phyloP scores from a whole-genome alignment of 1,139 yeast genomes.

The Hemisphaericaspora xylanilytica region DNA sequence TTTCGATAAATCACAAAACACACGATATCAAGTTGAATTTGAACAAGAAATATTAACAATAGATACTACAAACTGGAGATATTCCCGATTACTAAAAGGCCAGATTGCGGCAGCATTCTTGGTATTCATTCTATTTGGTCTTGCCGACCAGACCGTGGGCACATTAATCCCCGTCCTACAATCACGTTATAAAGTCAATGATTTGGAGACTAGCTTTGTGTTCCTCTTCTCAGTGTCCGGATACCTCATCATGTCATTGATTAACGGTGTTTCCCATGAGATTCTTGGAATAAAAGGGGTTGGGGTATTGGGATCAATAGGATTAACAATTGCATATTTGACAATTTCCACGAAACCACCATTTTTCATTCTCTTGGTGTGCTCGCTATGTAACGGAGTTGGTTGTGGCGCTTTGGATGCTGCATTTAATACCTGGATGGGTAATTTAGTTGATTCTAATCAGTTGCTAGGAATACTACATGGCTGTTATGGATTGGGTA shows the following conservation, averaged over 20 bases:
- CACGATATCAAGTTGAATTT: constrained; percentile 17
- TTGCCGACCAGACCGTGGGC: constrained; percentile 60
- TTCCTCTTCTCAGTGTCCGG: constrained; percentile 38
- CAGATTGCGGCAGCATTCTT: constrained; percentile 42
- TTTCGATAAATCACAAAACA: background rate
- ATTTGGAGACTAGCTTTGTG: constrained; percentile 34
- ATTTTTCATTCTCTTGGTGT: constrained; percentile 30
- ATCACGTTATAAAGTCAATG: constrained; percentile 42
- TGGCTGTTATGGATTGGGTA: constrained; percentile 68
- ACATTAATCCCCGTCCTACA: constrained; percentile 52
- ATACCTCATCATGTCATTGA: constrained; percentile 39
- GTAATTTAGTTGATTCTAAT: constrained; percentile 54
- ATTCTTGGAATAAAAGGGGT: constrained; percentile 39
- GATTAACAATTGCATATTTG: constrained; percentile 32
- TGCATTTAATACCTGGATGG: constrained; percentile 57
- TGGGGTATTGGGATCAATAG: constrained; percentile 28
- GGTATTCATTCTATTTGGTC: constrained; percentile 46
- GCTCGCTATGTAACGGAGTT: constrained; percentile 49
- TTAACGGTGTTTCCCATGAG: constrained; percentile 32
- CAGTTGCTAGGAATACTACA: constrained; percentile 65
- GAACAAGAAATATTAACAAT: constrained; percentile 29
- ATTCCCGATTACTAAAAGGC: constrained; percentile 28
- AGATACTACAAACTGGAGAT: constrained; percentile 42
- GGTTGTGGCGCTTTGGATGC: constrained; percentile 65
- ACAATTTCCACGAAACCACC: constrained; percentile 35